Evolutionary conservation across 768 basidiomycete genomes (phyloP).

Genomic region (Rhodotorula babjevae): DNA sequence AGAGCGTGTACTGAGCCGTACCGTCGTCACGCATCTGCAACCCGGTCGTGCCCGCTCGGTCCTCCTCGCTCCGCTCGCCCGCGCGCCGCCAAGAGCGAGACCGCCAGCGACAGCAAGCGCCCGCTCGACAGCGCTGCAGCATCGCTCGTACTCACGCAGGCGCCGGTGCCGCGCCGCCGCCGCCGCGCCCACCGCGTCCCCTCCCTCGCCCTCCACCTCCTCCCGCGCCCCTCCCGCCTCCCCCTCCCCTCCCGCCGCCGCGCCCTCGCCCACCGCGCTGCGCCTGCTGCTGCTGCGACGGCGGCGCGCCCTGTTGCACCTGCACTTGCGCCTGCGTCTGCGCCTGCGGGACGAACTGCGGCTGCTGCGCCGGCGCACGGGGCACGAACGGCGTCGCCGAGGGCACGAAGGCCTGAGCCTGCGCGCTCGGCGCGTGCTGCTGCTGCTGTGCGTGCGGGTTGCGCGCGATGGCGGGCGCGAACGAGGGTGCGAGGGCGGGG

Average conservation of each 20-base stretch:
- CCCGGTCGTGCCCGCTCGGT: too few species aligned
- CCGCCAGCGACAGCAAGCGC: too few species aligned
- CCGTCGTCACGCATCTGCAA: too few species aligned
- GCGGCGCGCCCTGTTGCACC: too few species aligned
- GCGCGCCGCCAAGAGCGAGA: too few species aligned
- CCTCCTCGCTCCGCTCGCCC: too few species aligned
- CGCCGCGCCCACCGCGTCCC: slow-evolving; percentile 1
- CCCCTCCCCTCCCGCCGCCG: background rate
- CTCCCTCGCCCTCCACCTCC: slow-evolving; percentile 7
- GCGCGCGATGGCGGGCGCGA: background rate
- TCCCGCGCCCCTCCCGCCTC: background rate
- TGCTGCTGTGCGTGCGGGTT: background rate
- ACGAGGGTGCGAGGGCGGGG: background rate
- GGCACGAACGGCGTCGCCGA: background rate
- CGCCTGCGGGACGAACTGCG: background rate
- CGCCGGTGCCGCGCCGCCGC: background rate
- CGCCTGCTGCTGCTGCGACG: background rate
- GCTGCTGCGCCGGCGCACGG: background rate
- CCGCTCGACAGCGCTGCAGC: background rate
- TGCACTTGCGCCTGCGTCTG: too few species aligned
- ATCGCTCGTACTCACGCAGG: background rate
- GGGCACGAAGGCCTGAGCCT: background rate
- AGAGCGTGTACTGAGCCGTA: slow-evolving; percentile 38
- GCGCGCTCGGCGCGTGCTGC: background rate
- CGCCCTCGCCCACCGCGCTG: background rate